phyloP scores from a whole-genome alignment of 2,329 filamentous ascomycete genomes.

The Aspergillus fructus region DNA sequence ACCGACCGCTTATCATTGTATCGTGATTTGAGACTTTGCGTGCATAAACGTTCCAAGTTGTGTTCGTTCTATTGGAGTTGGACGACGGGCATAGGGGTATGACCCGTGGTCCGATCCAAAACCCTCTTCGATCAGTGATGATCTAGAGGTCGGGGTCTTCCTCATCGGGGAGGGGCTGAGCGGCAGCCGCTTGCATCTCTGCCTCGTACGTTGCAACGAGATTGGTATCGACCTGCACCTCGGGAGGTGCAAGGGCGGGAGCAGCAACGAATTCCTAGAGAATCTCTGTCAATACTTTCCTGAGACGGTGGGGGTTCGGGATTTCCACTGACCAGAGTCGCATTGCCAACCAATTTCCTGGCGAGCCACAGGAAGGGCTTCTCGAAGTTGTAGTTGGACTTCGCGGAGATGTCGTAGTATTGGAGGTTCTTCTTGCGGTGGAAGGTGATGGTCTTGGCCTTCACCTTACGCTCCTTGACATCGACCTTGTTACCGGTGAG shows the following conservation, averaged over 20 bases:
- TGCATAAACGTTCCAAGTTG: slow-evolving; percentile 19
- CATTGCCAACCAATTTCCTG: slow-evolving; percentile 96
- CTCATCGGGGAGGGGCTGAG: slow-evolving; percentile 89
- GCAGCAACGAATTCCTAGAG: slow-evolving; percentile 91
- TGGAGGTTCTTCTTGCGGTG: slow-evolving; percentile 99
- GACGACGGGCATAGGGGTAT: slow-evolving; percentile 8
- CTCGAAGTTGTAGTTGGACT: slow-evolving; percentile 99
- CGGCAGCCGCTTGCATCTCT: slow-evolving; percentile 81
- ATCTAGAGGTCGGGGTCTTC: slow-evolving; percentile 67
- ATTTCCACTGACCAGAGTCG: slow-evolving; percentile 66
- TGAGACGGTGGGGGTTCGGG: slow-evolving; percentile 19
- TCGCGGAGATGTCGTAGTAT: slow-evolving; percentile 99
- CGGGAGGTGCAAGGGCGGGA: slow-evolving; percentile 89
- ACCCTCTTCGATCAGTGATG: slow-evolving; percentile 14
- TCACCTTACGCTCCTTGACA: slow-evolving; percentile 99
- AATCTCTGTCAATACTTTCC: slow-evolving; percentile 22
- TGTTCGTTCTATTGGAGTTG: slow-evolving; percentile 12
- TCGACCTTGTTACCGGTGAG: slow-evolving; percentile 99
- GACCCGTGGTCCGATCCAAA: slow-evolving; percentile 7
- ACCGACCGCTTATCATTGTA: slow-evolving; percentile 37
- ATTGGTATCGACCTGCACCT: slow-evolving; percentile 81
- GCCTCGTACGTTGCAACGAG: slow-evolving; percentile 79
- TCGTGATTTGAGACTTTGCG: slow-evolving; percentile 35
- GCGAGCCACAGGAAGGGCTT: slow-evolving; percentile 99
- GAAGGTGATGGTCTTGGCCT: slow-evolving; percentile 99